Evolutionary conservation across 2,329 filamentous ascomycete genomes (phyloP).

Genomic region (Paraphoma chrysanthemicola): DNA sequence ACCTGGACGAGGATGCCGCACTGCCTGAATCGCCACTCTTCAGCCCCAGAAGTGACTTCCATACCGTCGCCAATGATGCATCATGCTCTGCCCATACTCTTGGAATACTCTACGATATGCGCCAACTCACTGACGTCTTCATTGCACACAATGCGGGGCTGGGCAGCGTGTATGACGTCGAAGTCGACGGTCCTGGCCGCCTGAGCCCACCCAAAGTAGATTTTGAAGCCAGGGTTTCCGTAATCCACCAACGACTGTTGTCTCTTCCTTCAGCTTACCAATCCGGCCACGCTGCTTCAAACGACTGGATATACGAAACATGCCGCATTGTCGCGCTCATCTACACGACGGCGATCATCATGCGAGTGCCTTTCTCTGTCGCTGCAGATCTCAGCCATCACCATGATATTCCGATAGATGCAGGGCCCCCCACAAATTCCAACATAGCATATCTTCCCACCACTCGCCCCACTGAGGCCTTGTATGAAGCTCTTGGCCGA

Average conservation of each 20-base stretch:
- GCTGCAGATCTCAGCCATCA: slow-evolving; percentile 23
- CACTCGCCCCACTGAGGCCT: slow-evolving; percentile 21
- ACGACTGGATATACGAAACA: slow-evolving; percentile 44
- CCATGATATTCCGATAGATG: background rate
- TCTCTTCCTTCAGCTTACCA: slow-evolving; percentile 31
- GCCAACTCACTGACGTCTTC: slow-evolving; percentile 39
- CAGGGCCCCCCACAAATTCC: background rate
- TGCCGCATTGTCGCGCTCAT: slow-evolving; percentile 44
- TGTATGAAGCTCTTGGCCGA: slow-evolving; percentile 30
- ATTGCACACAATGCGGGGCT: slow-evolving; percentile 14
- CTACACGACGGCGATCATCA: slow-evolving; percentile 38
- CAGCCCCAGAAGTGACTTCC: slow-evolving; percentile 29
- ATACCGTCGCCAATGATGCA: slow-evolving; percentile 23
- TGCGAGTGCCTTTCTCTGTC: slow-evolving; percentile 34
- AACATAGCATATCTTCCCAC: background rate
- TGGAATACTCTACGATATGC: slow-evolving; percentile 39
- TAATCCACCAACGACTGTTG: slow-evolving; percentile 23
- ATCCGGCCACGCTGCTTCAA: slow-evolving; percentile 21
- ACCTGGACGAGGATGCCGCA: slow-evolving; percentile 2
- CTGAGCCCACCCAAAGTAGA: slow-evolving; percentile 4
- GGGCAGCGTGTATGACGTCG: slow-evolving; percentile 5
- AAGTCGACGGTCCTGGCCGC: slow-evolving; percentile 3
- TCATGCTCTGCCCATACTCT: slow-evolving; percentile 30
- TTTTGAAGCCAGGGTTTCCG: slow-evolving; percentile 19
- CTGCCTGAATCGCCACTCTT: slow-evolving; percentile 47